phyloP scores from a whole-genome alignment of 306 rosid species.

The Cucurbita maxima region DNA sequence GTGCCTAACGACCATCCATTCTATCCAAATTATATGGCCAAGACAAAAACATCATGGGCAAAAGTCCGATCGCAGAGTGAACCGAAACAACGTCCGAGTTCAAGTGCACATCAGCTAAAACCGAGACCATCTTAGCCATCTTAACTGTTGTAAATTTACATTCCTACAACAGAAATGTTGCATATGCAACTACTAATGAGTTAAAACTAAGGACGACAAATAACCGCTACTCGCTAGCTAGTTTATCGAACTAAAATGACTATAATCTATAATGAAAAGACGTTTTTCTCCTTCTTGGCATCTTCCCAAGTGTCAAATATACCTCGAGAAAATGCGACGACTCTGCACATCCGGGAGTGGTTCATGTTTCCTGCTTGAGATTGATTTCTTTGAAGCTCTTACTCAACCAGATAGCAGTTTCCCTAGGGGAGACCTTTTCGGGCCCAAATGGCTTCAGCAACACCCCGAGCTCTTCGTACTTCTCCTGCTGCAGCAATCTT shows the following conservation, averaged over 20 bases:
- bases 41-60: slow-evolving; percentile 61
- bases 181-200: background rate
- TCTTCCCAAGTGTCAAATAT: slow-evolving; percentile 25
- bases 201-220: background rate
- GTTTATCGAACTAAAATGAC: background rate
- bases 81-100: slow-evolving; percentile 61
- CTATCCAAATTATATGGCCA: slow-evolving; percentile 57
- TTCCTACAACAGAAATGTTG: background rate
- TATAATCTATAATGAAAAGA: slow-evolving; percentile 6
- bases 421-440: slow-evolving; percentile 88
- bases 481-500: slow-evolving; percentile 68
- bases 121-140: background rate
- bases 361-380: slow-evolving; percentile 33
- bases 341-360: slow-evolving; percentile 12
- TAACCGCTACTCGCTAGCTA: background rate
- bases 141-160: slow-evolving; percentile 1
- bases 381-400: slow-evolving; percentile 84
- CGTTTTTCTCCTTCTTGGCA: slow-evolving; percentile 3
- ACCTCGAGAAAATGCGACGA: slow-evolving; percentile 14
- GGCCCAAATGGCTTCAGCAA: slow-evolving; percentile 94
- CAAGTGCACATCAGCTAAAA: background rate
- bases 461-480: slow-evolving; percentile 93
- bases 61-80: slow-evolving; percentile 71
- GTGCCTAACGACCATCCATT: slow-evolving; percentile 15
- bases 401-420: slow-evolving; percentile 97